These are phyloP conservation scores for Candida ipomoeae DNA, from an alignment of 805 yeast genomes.

Conservation along the genomic window DNA sequence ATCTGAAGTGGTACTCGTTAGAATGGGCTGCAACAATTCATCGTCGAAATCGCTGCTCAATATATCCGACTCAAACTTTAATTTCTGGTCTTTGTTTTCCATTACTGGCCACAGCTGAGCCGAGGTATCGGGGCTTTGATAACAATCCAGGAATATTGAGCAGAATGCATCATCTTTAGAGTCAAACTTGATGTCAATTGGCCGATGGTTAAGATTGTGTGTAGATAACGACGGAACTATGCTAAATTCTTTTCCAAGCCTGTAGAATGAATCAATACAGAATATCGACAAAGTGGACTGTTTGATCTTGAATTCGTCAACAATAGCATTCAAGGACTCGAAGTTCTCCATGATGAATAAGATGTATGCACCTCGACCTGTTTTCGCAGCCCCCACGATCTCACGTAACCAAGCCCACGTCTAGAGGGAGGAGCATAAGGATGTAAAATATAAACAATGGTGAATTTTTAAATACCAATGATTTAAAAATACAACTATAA, in stretches of 20 bases:
- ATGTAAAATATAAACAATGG: neutral
- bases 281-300: constrained; percentile 14
- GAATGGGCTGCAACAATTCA: constrained; percentile 9
- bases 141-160: constrained; percentile 14
- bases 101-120: neutral
- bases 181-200: constrained; percentile 11
- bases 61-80: constrained; percentile 14
- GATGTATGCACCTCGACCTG: neutral
- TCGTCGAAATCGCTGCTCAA: constrained; percentile 17
- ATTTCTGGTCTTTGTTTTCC: constrained; percentile 2
- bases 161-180: constrained; percentile 13
- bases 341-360: constrained; percentile 19
- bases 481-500: too few relatives aligned
- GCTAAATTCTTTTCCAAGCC: constrained; percentile 4
- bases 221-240: constrained; percentile 2
- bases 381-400: neutral
- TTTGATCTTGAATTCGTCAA: constrained; percentile 18
- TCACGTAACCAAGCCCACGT: neutral
- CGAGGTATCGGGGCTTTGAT: neutral
- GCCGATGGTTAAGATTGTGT: neutral
- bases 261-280: constrained; percentile 11
- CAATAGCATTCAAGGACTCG: constrained; percentile 19
- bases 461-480: too few relatives aligned
- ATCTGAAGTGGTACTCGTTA: constrained; percentile 7
- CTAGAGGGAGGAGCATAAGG: neutral